Evolutionary conservation across 305 asterid species (phyloP), one percentile per base, ranked within the genome.

Genomic region (Rubia tinctorum): DNA sequence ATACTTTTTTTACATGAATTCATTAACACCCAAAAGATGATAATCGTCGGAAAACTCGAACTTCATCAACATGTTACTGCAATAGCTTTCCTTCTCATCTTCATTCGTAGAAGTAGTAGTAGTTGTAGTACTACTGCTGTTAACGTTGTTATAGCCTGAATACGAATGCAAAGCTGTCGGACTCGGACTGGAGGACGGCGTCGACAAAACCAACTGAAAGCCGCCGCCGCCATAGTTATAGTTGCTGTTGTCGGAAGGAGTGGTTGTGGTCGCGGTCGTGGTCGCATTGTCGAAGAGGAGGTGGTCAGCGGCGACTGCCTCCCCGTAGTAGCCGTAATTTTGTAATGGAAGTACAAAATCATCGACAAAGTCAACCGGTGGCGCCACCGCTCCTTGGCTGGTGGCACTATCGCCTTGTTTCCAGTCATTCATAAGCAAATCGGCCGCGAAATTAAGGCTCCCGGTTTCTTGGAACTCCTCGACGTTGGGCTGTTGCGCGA

Each of bases 161-260:
- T 73, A 81, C 6, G 96, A 88, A 69, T 87, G 81, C 77, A 87
- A 69, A 6, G 12, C 22, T 10, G 64, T 58, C 62, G 90, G 82
- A 0, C 91, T 74, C 0, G 96, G 87, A 73, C 92, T 90, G 39
- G 98, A 90, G 6, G 96, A 89, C 40, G 94, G 91, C 14, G 94
- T 89, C 10, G 96, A 88, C 77, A 88, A 53, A 68, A 79, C 89
- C 3, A 89, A 82, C 11, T 84, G 92, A 76, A 90, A 87, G 70
- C 87, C 56, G 82, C 85, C 82, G 34, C 87, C 71, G 82, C 85
- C 83, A 30, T 82, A 15, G 12, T 51, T 80, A 17, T 58, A 22
- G 68, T 76, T 81, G 80, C 71, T 78, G 82, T 82, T 80, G 83
- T 67, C 83, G 9, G 93, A 84, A 39, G 82, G 66, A 0, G 75